Percentiles rank a stretch among this genome's conserved stretches.
These are phyloP conservation scores for Trichomonascaceae sp. DNA, from an alignment of 1,139 yeast species.

Conservation along the genomic window DNA sequence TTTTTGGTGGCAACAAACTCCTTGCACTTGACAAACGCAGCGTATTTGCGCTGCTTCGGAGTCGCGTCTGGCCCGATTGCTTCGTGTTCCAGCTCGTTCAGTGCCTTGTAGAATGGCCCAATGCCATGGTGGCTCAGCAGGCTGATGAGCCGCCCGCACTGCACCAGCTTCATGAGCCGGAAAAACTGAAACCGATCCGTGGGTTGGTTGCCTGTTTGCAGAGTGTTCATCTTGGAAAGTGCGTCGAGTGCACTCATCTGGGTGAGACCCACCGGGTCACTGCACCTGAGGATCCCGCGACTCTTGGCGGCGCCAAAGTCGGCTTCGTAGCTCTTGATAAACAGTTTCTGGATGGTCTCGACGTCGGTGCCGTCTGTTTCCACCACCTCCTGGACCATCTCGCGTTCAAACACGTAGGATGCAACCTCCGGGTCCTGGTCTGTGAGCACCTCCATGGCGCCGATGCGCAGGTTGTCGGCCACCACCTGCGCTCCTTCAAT, in stretches of 20 bases:
- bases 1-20: constrained; percentile 34
- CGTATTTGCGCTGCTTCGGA: background rate
- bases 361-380: constrained; percentile 38
- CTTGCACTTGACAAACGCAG: constrained; percentile 37
- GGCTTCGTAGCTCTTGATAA: constrained; percentile 53
- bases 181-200: constrained; percentile 18
- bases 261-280: constrained; percentile 55
- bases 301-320: constrained; percentile 50
- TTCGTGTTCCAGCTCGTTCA: constrained; percentile 11
- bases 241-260: constrained; percentile 64
- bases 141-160: constrained; percentile 8
- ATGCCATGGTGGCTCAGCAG: constrained; percentile 69
- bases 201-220: constrained; percentile 13
- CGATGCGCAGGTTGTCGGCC: constrained; percentile 56
- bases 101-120: constrained; percentile 49
- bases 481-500: constrained; percentile 83
- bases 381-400: constrained; percentile 46
- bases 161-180: constrained; percentile 41
- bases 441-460: constrained; percentile 73
- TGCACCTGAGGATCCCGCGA: constrained; percentile 45
- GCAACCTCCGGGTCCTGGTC: constrained; percentile 75
- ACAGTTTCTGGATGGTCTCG: constrained; percentile 35
- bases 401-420: constrained; percentile 63
- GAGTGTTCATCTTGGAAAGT: constrained; percentile 32
- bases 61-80: constrained; percentile 1